phyloP scores from a whole-genome alignment of 805 yeast species.

The Candida hungchunana region DNA sequence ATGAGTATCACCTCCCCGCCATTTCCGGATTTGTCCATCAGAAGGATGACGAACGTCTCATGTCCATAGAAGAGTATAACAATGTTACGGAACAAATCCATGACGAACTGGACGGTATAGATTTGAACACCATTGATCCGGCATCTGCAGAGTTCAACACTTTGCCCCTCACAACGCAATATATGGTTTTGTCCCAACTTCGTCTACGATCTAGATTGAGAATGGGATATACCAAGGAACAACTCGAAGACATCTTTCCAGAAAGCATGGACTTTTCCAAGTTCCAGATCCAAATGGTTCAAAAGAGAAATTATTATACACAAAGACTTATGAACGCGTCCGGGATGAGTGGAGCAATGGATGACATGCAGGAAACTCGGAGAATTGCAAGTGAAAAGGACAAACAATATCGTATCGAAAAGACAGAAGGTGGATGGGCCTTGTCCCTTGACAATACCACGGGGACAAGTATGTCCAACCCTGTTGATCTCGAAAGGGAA shows the following conservation, averaged over 20 bases:
- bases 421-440: conserved; percentile 82
- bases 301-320: conserved; percentile 84
- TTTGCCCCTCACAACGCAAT: conserved; percentile 83
- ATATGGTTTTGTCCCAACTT: conserved; percentile 79
- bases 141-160: conserved; percentile 69
- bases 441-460: conserved; percentile 51
- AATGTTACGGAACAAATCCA: conserved; percentile 52
- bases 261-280: conserved; percentile 84
- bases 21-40: conserved; percentile 51
- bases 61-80: conserved; percentile 67
- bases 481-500: conserved; percentile 42
- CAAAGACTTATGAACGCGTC: conserved; percentile 79
- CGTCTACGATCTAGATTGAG: conserved; percentile 82
- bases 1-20: conserved; percentile 84
- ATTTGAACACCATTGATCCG: conserved; percentile 76
- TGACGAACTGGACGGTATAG: conserved; percentile 64
- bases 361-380: conserved; percentile 22
- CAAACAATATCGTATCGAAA: conserved; percentile 66
- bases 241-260: conserved; percentile 76
- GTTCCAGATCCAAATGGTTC: conserved; percentile 90
- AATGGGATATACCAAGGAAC: conserved; percentile 94
- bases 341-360: conserved; percentile 58
- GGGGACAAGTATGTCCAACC: conserved; percentile 35
- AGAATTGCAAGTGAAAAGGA: conserved; percentile 84
- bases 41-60: conserved; percentile 64